Base-by-base conservation (phyloP, 192 early-diverging fungal species). In the Coemansia sp. region DNA sequence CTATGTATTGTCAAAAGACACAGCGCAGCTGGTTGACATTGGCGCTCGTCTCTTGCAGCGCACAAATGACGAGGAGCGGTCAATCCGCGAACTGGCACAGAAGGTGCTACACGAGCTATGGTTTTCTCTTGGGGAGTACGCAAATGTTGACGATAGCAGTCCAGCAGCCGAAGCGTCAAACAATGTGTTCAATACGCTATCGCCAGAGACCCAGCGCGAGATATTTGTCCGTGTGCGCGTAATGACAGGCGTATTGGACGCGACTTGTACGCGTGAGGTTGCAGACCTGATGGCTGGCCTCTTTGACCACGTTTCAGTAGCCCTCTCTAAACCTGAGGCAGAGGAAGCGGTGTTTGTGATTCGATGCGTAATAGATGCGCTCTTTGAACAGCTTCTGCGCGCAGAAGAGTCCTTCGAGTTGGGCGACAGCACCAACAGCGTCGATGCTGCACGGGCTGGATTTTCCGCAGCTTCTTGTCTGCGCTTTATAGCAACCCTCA, bases 101-200 rank as follows among this genome's bases (percentile, higher is more conserved):
- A 91, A 92, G 62, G 81, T 77, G 6, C 63, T 92, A 26, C 84
- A 88, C 44, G 92, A 95, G 54, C 76, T 92, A 16, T 84, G 88
- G 82, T 90, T 95, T 48, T 56, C 87, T 7, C 88, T 86, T 19
- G 74, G 60, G 3, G 67, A 31, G 7, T 27, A 56, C 34, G 56
- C 62, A 31, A 24, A 56, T 26, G 56, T 58, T 0, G 75, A 65
- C 50, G 72, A 82, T 27, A 78, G 73, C 14, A 23, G 4, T 16
- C 38, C 38, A 5, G 47, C 47, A 2, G 51, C 49, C 25, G 69
- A 66, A 1, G 28, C 67, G 48, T 52, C 49, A 10, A 34, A 31
- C 48, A 82, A 73, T 54, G 47, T 64, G 18, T 82, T 77, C 48
- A 82, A 77, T 54, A 22, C 56, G 2, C 68, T 82, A 0, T 59